Evolutionary conservation across 192 early-diverging fungal species (phyloP), one percentile per base, ranked within the genome.

Genomic region (Phlyctochytrium arcticum): DNA sequence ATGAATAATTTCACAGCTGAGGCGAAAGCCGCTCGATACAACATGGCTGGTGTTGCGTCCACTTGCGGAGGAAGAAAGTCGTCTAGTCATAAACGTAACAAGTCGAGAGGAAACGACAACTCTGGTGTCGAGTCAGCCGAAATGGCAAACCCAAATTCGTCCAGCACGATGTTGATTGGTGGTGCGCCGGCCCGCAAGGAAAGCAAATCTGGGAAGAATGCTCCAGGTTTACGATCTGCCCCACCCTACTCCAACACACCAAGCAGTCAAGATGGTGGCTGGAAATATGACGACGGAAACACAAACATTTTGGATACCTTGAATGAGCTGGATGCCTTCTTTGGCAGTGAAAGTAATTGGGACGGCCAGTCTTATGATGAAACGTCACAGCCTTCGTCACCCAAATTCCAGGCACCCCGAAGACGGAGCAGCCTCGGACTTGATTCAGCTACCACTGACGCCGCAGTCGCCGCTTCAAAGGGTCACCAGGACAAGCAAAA

Each of bases 11-110:
- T 50, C 24, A 35, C 31, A 12, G 34, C 59, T 4, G 46, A 53
- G 5, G 51, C 66, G 10, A 73, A 68, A 54, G 32, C 63, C 9
- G 66, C 76, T 4, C 49, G 76, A 10, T 77, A 77, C 57, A 77
- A 77, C 46, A 62, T 77, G 58, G 69, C 69, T 9, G 64, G 64
- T 3, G 76, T 74, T 19, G 68, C 69, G 17, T 35, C 50, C 23
- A 74, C 76, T 26, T 77, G 71, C 48, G 67, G 67, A 15, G 57
- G 71, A 19, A n/a, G n/a, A n/a, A n/a, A n/a, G n/a, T n/a, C n/a
- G n/a, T n/a, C n/a, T n/a, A n/a, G n/a, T n/a, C n/a, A n/a, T n/a
- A n/a, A n/a, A n/a, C n/a, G n/a, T n/a, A n/a, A n/a, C n/a, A n/a
- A n/a, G n/a, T n/a, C n/a, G n/a, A n/a, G n/a, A n/a, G 49, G 33